A percentile compares a stretch with the other conserved stretches of the same genome.
phyloP scores from a whole-genome alignment of 345 rosid species.

The Theobroma cacao region DNA sequence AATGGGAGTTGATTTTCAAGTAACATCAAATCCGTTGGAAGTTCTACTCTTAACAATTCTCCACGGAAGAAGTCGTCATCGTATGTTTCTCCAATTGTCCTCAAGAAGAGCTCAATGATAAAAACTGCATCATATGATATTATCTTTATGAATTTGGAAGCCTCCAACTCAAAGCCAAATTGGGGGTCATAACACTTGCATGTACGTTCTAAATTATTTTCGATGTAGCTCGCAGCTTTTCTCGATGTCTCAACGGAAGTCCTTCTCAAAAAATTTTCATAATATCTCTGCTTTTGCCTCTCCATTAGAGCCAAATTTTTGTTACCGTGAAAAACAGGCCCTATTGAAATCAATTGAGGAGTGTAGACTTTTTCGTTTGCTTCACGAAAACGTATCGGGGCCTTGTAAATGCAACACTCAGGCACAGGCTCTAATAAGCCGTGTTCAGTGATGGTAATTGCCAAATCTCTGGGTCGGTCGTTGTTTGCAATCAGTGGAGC shows the following conservation, averaged over 20 bases:
- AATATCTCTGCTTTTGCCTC: neutral
- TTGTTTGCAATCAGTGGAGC: no score
- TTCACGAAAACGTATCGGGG: no score
- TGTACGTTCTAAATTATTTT: neutral
- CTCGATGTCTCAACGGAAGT: no score
- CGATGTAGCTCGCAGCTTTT: neutral
- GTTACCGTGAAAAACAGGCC: neutral
- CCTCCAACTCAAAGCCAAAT: neutral
- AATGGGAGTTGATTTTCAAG: constrained; percentile 11
- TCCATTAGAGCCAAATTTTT: neutral
- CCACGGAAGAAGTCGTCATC: neutral
- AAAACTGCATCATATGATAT: neutral
- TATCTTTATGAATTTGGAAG: neutral
- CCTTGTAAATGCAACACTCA: no score
- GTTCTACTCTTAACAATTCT: neutral
- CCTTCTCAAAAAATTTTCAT: neutral
- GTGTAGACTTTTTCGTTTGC: no score
- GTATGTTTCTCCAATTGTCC: neutral
- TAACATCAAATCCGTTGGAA: neutral
- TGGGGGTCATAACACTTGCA: neutral
- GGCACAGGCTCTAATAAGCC: no score
- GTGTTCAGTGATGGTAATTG: no score
- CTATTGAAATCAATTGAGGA: no score
- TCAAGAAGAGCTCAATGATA: neutral
- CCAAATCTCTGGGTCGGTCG: no score